Evolutionary conservation across 345 rosid species (phyloP).

Genomic region (Alliaria petiolata): DNA sequence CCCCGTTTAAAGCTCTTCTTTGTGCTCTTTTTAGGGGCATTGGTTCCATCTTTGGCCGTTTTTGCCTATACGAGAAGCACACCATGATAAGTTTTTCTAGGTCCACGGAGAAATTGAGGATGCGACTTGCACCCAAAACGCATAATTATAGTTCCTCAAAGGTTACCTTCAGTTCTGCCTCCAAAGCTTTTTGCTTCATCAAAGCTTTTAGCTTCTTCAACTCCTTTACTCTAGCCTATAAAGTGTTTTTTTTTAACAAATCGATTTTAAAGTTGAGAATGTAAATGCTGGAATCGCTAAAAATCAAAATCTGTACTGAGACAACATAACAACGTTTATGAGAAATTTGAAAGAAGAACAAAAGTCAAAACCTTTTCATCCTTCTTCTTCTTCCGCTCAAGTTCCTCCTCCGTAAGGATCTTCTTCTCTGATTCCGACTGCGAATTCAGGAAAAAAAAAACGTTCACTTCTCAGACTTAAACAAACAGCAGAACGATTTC

Average conservation of each 20-base stretch:
- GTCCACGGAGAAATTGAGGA: neutral
- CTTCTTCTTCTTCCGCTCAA: conserved; percentile 86
- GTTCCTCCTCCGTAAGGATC: conserved; percentile 60
- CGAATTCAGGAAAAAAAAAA: conserved; percentile 9
- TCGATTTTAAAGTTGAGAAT: neutral
- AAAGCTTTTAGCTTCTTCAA: conserved; percentile 73
- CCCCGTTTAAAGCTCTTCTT: conserved; percentile 63
- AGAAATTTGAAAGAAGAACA: neutral
- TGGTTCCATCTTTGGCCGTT: conserved; percentile 46
- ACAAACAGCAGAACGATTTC: neutral
- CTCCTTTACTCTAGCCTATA: conserved; percentile 76
- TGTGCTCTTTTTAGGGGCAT: conserved; percentile 48
- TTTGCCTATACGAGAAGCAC: conserved; percentile 41
- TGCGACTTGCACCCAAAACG: neutral
- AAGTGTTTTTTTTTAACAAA: neutral
- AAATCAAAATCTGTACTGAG: neutral
- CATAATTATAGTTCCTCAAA: neutral
- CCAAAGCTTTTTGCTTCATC: conserved; percentile 74
- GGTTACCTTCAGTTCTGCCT: conserved; percentile 64
- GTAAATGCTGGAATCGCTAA: neutral
- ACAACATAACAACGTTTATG: neutral
- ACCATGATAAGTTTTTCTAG: neutral
- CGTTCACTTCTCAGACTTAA: neutral
- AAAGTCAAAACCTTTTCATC: conserved; percentile 64
- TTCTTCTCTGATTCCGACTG: conserved; percentile 58